Evolutionary conservation across 306 rosid species (phyloP).

Genomic region (Purshia tridentata): DNA sequence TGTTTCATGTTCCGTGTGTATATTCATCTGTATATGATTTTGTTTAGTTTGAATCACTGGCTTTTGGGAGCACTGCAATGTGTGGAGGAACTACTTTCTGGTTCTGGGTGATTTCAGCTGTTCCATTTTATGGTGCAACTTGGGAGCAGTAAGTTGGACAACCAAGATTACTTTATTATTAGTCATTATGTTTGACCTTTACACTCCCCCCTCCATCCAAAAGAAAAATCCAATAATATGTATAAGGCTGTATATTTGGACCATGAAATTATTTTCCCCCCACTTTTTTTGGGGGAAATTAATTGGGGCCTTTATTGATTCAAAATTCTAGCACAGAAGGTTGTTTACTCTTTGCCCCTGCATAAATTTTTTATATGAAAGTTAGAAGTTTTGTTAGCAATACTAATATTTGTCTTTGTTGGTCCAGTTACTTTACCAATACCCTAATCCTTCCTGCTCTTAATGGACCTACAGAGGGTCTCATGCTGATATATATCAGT

Average conservation of each 20-base stretch:
- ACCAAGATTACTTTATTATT: background rate
- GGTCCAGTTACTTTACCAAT: conserved; percentile 85
- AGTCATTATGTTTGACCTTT: background rate
- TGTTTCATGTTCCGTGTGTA: conserved; percentile 16
- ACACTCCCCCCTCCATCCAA: background rate
- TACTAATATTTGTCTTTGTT: conserved; percentile 31
- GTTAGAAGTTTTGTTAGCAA: background rate
- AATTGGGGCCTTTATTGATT: background rate
- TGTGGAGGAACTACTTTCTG: conserved; percentile 85
- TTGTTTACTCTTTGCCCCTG: background rate
- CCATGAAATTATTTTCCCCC: background rate
- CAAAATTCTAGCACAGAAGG: background rate
- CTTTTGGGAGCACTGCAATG: conserved; percentile 95
- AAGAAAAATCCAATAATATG: conserved; percentile 1
- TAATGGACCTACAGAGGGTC: conserved; percentile 99
- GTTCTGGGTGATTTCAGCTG: conserved; percentile 93
- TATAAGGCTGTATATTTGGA: background rate
- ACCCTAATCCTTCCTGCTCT: conserved; percentile 80
- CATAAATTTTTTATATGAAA: background rate
- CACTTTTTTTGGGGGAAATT: background rate
- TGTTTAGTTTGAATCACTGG: conserved; percentile 79
- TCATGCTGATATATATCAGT: conserved; percentile 61
- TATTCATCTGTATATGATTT: conserved; percentile 16
- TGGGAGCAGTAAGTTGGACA: conserved; percentile 89
- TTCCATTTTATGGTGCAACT: conserved; percentile 90